Conservation (phyloP, 2,329 filamentous ascomycete genomes). For the Trichoderma gracile region DNA sequence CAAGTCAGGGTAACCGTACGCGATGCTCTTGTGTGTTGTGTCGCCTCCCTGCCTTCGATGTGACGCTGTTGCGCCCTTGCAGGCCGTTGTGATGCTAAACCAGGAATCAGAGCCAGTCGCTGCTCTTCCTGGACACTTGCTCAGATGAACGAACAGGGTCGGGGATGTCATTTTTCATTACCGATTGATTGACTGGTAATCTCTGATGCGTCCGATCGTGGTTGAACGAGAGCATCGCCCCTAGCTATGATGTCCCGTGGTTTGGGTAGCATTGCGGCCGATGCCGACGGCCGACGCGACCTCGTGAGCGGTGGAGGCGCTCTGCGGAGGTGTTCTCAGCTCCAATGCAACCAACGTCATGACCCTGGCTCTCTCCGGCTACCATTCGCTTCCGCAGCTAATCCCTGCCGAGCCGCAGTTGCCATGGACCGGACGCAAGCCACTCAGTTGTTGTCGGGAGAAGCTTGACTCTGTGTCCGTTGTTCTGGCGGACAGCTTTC, state of each 20-base stretch:
- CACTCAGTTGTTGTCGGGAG: neutral
- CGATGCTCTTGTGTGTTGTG: neutral
- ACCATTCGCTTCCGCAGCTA: neutral
- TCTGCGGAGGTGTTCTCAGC: slow-evolving; percentile 10
- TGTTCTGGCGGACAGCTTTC: neutral
- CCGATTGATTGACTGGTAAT: neutral
- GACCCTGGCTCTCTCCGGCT: slow-evolving; percentile 7
- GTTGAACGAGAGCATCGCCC: neutral
- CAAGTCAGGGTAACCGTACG: neutral
- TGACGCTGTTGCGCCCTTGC: neutral
- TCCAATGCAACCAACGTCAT: slow-evolving; percentile 8
- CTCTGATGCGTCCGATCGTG: neutral
- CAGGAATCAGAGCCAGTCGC: neutral
- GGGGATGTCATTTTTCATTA: slow-evolving; percentile 1
- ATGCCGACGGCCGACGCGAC: slow-evolving; percentile 7
- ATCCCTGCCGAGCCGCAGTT: neutral
- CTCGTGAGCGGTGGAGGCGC: neutral
- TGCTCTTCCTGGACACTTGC: neutral
- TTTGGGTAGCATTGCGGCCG: slow-evolving; percentile 4
- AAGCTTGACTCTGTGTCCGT: neutral
- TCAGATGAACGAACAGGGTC: neutral
- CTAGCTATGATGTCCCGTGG: neutral
- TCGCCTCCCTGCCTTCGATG: slow-evolving; percentile 3
- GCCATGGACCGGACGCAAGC: neutral
- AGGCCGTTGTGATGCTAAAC: slow-evolving; percentile 4